Conservation (phyloP, 768 basidiomycete species). For the Suillus brevipes region DNA sequence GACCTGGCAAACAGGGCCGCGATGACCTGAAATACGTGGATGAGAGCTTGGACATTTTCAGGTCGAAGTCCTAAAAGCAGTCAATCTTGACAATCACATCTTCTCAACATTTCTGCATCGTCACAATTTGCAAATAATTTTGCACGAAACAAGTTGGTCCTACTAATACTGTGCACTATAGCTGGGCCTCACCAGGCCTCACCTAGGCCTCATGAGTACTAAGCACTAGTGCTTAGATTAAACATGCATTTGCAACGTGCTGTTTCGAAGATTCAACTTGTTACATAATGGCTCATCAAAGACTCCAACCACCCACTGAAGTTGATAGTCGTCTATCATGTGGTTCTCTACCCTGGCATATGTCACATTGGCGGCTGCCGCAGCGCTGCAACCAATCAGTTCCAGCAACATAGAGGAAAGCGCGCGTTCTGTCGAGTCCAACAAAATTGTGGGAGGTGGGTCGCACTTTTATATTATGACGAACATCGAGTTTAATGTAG, state of each 20-base stretch:
- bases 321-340: background rate
- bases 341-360: background rate
- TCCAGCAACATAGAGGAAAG: background rate
- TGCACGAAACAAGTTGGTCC: too few relatives aligned
- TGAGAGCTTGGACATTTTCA: slow-evolving; percentile 3
- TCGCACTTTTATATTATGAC: background rate
- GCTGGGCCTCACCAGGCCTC: too few relatives aligned
- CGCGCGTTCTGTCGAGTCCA: background rate
- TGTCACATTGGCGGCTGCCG: background rate
- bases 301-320: background rate
- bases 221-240: background rate
- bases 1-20: background rate
- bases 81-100: background rate
- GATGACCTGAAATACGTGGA: background rate
- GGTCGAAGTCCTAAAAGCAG: slow-evolving; percentile 2
- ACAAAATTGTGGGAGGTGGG: background rate
- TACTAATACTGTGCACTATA: too few relatives aligned
- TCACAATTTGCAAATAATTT: background rate
- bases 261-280: background rate
- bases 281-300: background rate
- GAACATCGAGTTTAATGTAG: background rate
- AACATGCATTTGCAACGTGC: too few relatives aligned
- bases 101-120: background rate
- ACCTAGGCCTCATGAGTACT: too few relatives aligned
- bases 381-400: background rate